Conservation (phyloP, 2,329 filamentous ascomycete species). For the Pleurostoma richardsiae region DNA sequence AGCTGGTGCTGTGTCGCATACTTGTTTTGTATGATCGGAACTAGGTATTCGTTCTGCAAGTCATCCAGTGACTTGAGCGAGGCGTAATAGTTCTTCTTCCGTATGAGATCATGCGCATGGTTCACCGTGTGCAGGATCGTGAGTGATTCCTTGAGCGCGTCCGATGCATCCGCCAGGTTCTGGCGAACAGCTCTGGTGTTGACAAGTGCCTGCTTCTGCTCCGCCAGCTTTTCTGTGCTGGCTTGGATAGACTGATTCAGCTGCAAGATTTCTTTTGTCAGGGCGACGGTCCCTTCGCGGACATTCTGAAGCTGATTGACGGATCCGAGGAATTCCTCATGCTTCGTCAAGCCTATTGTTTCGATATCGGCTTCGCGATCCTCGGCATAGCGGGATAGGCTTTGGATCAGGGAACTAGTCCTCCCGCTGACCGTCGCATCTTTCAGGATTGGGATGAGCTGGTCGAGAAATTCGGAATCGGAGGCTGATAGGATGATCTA, state of each 20-base stretch:
- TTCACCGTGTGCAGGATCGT: constrained; percentile 92
- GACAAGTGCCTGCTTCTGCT: constrained; percentile 90
- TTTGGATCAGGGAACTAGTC: constrained; percentile 68
- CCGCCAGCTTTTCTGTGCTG: constrained; percentile 89
- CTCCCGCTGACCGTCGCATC: constrained; percentile 77
- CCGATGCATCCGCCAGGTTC: constrained; percentile 90
- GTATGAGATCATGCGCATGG: constrained; percentile 84
- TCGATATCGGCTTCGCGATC: constrained; percentile 91
- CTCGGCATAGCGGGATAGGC: constrained; percentile 74
- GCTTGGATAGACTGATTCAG: constrained; percentile 92
- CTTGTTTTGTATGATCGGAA: constrained; percentile 66
- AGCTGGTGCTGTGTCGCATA: constrained; percentile 93
- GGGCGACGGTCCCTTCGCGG: constrained; percentile 79
- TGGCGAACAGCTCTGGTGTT: constrained; percentile 88
- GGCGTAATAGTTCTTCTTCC: constrained; percentile 92
- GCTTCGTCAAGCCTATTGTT: constrained; percentile 87
- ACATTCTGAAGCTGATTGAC: constrained; percentile 92
- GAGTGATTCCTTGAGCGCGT: constrained; percentile 83
- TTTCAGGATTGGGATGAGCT: constrained; percentile 88
- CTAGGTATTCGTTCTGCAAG: constrained; percentile 88
- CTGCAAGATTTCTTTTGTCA: constrained; percentile 87
- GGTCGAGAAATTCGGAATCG: constrained; percentile 91
- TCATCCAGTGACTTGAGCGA: constrained; percentile 92
- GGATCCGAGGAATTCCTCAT: constrained; percentile 92
- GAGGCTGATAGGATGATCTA: constrained; percentile 91